Evolutionary conservation across 176 grass and related monocot species (phyloP).

Genomic region (Oryza officinalis): DNA sequence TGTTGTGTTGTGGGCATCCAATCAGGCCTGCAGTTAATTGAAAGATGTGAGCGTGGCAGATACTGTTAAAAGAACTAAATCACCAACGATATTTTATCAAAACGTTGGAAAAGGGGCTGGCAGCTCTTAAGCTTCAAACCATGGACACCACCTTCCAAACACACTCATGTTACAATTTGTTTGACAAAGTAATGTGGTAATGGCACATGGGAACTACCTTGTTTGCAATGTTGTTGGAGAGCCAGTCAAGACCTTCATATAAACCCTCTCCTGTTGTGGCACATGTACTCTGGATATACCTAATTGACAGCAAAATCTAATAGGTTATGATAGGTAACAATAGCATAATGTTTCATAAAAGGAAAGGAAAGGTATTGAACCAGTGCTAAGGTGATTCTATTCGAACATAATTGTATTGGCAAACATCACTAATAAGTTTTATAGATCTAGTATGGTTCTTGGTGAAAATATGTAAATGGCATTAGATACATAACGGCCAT

Average conservation of each 20-base stretch:
- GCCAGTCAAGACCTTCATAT: constrained; percentile 75
- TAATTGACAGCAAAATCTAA: constrained; percentile 1
- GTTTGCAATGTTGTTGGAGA: constrained; percentile 74
- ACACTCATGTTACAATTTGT: not conserved
- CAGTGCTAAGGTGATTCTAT: not conserved
- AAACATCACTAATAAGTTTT: not conserved
- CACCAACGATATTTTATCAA: not conserved
- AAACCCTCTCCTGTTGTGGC: constrained; percentile 74
- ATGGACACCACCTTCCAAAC: not conserved
- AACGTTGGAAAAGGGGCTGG: not conserved
- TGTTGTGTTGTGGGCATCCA: not conserved
- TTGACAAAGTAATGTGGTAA: not conserved
- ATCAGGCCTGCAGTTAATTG: constrained; percentile 21
- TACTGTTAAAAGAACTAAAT: not conserved
- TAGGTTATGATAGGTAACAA: not conserved
- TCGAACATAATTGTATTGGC: not conserved
- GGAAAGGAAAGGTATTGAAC: not conserved
- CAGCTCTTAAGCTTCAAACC: not conserved
- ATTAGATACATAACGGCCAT: not conserved
- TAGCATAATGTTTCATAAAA: not conserved
- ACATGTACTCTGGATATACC: constrained; percentile 77
- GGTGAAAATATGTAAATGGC: not conserved
- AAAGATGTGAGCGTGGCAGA: not conserved
- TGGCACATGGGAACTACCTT: constrained; percentile 47
- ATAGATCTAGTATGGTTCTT: not conserved